These are phyloP conservation scores for Stromatinia cepivora DNA, from an alignment of 2,329 filamentous ascomycete genomes.

Conservation along the genomic window DNA sequence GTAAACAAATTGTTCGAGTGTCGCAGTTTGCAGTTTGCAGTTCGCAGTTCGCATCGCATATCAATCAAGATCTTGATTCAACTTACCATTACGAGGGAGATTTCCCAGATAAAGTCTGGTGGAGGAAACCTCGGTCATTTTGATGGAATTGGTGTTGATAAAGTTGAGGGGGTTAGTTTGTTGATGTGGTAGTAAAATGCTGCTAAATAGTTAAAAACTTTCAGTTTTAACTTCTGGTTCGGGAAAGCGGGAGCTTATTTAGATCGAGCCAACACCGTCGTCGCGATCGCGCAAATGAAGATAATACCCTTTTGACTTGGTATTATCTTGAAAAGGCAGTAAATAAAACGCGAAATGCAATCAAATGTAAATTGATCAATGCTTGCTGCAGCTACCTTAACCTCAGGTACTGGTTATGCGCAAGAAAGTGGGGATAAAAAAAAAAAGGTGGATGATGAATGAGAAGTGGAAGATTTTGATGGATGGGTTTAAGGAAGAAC, in stretches of 20 bases:
- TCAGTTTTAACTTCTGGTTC: not conserved
- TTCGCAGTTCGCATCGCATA: not conserved
- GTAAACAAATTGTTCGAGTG: not conserved
- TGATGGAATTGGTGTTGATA: constrained; percentile 28
- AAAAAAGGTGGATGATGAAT: constrained; percentile 18
- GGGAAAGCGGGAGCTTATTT: not conserved
- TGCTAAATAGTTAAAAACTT: constrained; percentile 1
- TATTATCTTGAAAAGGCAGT: not conserved
- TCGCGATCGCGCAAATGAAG: constrained; percentile 8
- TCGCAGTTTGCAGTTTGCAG: not conserved
- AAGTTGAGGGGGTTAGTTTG: not conserved
- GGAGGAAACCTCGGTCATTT: constrained; percentile 82
- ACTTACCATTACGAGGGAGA: constrained; percentile 90
- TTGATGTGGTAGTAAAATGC: not conserved
- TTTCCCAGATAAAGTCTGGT: constrained; percentile 98
- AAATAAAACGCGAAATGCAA: constrained; percentile 7
- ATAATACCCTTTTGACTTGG: not conserved
- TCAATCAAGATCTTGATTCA: not conserved
- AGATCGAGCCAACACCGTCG: not conserved
- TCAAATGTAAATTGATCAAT: constrained; percentile 16
- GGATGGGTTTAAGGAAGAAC: not conserved
- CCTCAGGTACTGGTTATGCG: constrained; percentile 19
- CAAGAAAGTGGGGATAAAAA: constrained; percentile 22
- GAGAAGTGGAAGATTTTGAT: constrained; percentile 1
- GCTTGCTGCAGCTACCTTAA: constrained; percentile 24